Conservation (phyloP, 2,329 filamentous ascomycete genomes). For the Trichoderma arundinaceum region DNA sequence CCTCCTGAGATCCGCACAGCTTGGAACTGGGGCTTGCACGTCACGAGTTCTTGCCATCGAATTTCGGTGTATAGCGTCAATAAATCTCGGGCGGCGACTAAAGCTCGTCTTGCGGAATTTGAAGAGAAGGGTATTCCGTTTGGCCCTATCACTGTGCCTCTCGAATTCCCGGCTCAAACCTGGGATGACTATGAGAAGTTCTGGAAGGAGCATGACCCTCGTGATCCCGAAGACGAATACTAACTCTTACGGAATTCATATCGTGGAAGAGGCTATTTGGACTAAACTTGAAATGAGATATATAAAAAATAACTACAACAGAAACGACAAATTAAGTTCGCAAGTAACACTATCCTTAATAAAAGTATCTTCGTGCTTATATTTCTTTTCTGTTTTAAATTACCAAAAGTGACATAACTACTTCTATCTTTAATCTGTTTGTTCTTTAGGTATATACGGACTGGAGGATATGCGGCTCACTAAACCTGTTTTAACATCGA, state of each 20-base stretch:
- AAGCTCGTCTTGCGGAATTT: constrained; percentile 11
- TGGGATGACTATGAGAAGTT: constrained; percentile 18
- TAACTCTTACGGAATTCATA: no score
- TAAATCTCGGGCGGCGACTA: neutral
- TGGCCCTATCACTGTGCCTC: constrained; percentile 16
- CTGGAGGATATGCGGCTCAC: neutral
- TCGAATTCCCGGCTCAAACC: constrained; percentile 11
- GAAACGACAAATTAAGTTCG: no score
- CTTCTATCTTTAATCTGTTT: neutral
- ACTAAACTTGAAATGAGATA: no score
- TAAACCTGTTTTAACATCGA: constrained; percentile 2
- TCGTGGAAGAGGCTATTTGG: no score
- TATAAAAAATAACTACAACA: neutral
- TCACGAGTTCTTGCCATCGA: constrained; percentile 22
- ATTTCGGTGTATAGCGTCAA: constrained; percentile 26
- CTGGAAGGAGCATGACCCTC: constrained; percentile 23
- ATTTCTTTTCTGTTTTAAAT: no score
- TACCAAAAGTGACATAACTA: no score
- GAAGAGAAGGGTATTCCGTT: constrained; percentile 14
- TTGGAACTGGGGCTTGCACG: constrained; percentile 26
- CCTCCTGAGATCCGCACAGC: constrained; percentile 7
- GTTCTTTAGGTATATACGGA: fast-evolving
- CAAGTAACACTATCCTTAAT: neutral
- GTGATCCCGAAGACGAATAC: constrained; percentile 23
- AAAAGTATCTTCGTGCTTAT: neutral